Conservation (phyloP, 169 alveolate species). For the Plasmodium cynomolgi region DNA sequence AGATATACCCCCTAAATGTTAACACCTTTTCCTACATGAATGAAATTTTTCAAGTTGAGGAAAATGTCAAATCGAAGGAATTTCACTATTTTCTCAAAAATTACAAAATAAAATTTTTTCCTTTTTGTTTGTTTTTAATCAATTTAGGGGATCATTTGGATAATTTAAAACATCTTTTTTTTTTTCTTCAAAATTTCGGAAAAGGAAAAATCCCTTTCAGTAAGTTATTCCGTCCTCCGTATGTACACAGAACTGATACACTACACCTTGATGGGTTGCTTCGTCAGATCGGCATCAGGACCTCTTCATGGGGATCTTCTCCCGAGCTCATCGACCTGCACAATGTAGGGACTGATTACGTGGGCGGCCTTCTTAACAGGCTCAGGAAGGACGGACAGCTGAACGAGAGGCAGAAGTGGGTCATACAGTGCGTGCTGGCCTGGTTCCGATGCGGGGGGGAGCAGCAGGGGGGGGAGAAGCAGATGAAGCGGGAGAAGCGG, state of each 20-base stretch:
- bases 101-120: slow-evolving; percentile 4
- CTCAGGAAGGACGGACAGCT: not conserved
- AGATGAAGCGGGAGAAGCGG: not conserved
- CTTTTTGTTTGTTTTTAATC: slow-evolving; percentile 29
- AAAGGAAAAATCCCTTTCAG: not conserved
- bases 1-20: slow-evolving; percentile 41
- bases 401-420: slow-evolving; percentile 29
- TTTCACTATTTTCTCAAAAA: slow-evolving; percentile 9
- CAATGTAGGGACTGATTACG: not conserved
- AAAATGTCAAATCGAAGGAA: slow-evolving; percentile 11
- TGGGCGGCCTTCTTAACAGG: not conserved
- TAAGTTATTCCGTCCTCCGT: not conserved
- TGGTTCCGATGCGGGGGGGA: slow-evolving; percentile 18
- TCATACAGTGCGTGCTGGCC: not conserved
- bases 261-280: not conserved
- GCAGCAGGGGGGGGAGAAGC: not conserved
- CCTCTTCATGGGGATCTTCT: not conserved
- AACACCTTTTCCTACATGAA: slow-evolving; percentile 29
- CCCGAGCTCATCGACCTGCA: not conserved
- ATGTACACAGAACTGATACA: not conserved
- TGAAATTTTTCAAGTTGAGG: slow-evolving; percentile 10
- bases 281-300: slow-evolving; percentile 1
- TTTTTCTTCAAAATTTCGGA: not conserved
- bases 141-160: slow-evolving; percentile 15
- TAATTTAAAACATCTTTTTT: slow-evolving; percentile 38